These are phyloP conservation scores for Ottelia alismoides DNA, from an alignment of 106 monocot genomes.

Conservation along the genomic window DNA sequence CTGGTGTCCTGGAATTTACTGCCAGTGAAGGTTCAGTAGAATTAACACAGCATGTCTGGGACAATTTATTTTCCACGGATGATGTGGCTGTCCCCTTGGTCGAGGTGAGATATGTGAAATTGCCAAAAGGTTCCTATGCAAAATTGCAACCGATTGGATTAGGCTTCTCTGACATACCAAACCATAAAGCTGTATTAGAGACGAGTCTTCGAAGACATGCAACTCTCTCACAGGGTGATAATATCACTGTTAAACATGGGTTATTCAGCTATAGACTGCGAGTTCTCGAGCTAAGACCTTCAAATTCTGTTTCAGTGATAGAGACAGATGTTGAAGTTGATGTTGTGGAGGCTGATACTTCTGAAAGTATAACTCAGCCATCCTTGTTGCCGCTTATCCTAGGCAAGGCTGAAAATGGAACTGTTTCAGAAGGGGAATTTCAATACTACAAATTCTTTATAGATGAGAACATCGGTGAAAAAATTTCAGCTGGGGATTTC, in stretches of 20 bases:
- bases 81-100: constrained; percentile 34
- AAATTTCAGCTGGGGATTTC: constrained; percentile 30
- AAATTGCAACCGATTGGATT: constrained; percentile 56
- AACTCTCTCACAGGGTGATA: constrained; percentile 85
- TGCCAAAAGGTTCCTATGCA: constrained; percentile 89
- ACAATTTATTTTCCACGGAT: constrained; percentile 44
- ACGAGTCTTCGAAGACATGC: constrained; percentile 75
- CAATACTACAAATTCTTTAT: constrained; percentile 77
- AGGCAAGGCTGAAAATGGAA: constrained; percentile 57
- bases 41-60: constrained; percentile 81
- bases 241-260: constrained; percentile 58
- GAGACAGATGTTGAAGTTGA: constrained; percentile 97
- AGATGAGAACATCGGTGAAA: constrained; percentile 31
- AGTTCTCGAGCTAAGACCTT: constrained; percentile 83
- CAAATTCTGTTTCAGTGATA: constrained; percentile 67
- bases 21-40: constrained; percentile 74
- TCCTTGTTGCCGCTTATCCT: constrained; percentile 50
- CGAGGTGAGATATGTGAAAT: constrained; percentile 58
- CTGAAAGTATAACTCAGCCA: constrained; percentile 24
- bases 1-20: constrained; percentile 96
- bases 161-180: constrained; percentile 92
- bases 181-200: constrained; percentile 93
- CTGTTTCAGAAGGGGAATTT: constrained; percentile 69
- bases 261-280: constrained; percentile 44
- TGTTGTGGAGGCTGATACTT: constrained; percentile 41